A percentile compares a stretch with the other conserved stretches of the same genome.
phyloP scores from a whole-genome alignment of 1,284 basidiomycete species.

The Sanghuangporus weigelae region DNA sequence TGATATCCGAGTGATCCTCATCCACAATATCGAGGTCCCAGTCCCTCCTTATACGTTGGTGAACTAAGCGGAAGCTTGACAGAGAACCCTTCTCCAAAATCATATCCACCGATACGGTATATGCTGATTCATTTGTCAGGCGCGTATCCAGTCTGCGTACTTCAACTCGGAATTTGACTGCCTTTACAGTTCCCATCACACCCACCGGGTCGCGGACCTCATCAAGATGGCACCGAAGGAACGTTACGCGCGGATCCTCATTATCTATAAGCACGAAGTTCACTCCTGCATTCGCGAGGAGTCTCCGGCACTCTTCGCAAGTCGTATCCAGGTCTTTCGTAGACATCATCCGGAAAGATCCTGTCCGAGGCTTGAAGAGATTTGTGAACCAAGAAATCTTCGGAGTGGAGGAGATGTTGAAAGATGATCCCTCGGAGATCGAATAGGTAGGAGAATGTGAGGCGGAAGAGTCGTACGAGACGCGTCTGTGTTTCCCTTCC shows the following conservation, averaged over 20 bases:
- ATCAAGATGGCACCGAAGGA: constrained; percentile 66
- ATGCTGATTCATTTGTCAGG: constrained; percentile 39
- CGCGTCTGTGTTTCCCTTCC: neutral
- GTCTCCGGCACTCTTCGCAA: constrained; percentile 63
- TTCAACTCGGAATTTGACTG: constrained; percentile 76
- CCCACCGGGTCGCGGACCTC: constrained; percentile 53
- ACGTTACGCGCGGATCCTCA: constrained; percentile 42
- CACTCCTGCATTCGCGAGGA: constrained; percentile 72
- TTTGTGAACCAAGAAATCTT: constrained; percentile 86
- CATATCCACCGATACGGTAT: constrained; percentile 56
- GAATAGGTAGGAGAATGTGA: constrained; percentile 12
- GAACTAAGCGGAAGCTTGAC: constrained; percentile 74
- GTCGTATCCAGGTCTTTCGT: constrained; percentile 64
- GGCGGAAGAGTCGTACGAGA: constrained; percentile 6
- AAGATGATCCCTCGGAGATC: constrained; percentile 26
- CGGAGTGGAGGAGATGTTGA: constrained; percentile 38
- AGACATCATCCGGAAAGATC: constrained; percentile 60
- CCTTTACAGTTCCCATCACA: constrained; percentile 52
- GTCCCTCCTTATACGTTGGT: constrained; percentile 57
- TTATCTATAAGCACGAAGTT: constrained; percentile 58
- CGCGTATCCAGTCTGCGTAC: constrained; percentile 44
- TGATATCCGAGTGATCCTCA: neutral
- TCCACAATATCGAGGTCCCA: constrained; percentile 59
- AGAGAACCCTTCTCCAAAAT: constrained; percentile 83
- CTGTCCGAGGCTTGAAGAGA: constrained; percentile 83